These are phyloP conservation scores for Onygenales sp. DNA, from an alignment of 2,329 filamentous ascomycete genomes.

Conservation along the genomic window DNA sequence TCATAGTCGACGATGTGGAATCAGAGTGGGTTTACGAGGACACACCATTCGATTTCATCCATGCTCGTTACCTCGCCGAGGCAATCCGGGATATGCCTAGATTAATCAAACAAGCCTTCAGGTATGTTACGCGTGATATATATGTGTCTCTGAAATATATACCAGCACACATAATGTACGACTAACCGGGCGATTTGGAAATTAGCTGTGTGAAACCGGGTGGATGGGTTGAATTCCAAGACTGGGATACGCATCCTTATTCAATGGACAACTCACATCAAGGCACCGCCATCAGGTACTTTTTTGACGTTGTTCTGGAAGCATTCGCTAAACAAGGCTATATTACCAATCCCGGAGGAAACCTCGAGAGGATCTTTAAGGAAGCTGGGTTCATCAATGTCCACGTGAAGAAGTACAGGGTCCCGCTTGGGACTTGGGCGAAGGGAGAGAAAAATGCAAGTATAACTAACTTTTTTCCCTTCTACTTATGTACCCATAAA, in stretches of 20 bases:
- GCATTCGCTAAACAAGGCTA: slow-evolving; percentile 2
- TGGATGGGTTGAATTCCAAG: slow-evolving; percentile 32
- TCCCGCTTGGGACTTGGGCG: slow-evolving; percentile 19
- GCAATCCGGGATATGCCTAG: slow-evolving; percentile 21
- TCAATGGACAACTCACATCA: background rate
- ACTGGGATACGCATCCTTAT: slow-evolving; percentile 17
- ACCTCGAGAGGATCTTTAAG: slow-evolving; percentile 11
- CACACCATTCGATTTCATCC: slow-evolving; percentile 24
- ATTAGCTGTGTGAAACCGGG: slow-evolving; percentile 20
- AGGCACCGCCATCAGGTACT: slow-evolving; percentile 1
- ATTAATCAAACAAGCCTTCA: slow-evolving; percentile 4
- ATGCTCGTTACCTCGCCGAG: slow-evolving; percentile 23
- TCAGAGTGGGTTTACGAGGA: slow-evolving; percentile 20
- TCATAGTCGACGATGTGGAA: slow-evolving; percentile 26
- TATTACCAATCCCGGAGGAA: background rate
- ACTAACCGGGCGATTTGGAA: no score
- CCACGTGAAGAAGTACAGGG: slow-evolving; percentile 7
- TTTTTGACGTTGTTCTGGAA: background rate
- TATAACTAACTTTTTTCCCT: background rate
- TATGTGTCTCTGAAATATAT: no score
- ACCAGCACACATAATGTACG: no score
- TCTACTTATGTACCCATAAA: background rate
- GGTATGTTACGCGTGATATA: background rate
- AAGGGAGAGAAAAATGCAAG: slow-evolving; percentile 14
- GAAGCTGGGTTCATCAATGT: slow-evolving; percentile 18